A percentile compares a stretch with the other conserved stretches of the same genome.
phyloP scores from a whole-genome alignment of 208 protist species.

The Kentomonas sorsogonicus region DNA sequence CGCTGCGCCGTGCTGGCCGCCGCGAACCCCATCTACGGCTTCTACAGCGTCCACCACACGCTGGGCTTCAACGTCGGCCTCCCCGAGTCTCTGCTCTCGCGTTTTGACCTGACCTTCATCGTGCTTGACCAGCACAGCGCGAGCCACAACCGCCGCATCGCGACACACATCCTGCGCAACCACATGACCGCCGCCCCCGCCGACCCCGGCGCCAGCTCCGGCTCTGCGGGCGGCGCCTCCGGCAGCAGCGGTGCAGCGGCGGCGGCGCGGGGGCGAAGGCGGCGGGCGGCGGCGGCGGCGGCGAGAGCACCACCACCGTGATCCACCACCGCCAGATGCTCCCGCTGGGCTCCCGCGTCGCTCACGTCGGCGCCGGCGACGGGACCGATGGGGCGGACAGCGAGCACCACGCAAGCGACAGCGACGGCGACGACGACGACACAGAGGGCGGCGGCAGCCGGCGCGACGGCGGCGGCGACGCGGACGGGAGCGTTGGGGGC shows the following conservation, averaged over 20 bases:
- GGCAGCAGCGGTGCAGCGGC: conserved; percentile 62
- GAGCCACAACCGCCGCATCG: conserved; percentile 90
- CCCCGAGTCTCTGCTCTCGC: conserved; percentile 98
- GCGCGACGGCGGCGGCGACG: background rate
- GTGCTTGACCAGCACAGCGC: conserved; percentile 95
- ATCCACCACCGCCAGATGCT: too few species aligned
- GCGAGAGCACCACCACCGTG: too few species aligned
- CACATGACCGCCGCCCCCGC: conserved; percentile 82
- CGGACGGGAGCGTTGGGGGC: conserved; percentile 4
- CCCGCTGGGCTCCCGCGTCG: too few species aligned
- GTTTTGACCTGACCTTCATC: conserved; percentile 99
- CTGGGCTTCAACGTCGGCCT: conserved; percentile 96
- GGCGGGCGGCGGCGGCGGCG: conserved; percentile 62
- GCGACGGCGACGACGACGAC: background rate
- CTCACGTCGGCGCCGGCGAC: too few species aligned
- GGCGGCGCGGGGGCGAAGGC: conserved; percentile 68
- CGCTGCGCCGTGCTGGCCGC: conserved; percentile 98
- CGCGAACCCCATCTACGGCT: conserved; percentile 99
- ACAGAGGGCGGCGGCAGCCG: conserved; percentile 1
- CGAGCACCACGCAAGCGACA: conserved; percentile 26
- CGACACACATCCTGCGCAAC: conserved; percentile 95
- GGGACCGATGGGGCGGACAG: too few species aligned
- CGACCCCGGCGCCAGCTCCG: conserved; percentile 41
- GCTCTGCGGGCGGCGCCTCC: too few species aligned
- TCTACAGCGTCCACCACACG: conserved; percentile 92